These are phyloP conservation scores for Aspergillus piperis DNA, from an alignment of 2,329 filamentous ascomycete species.

Conservation along the genomic window DNA sequence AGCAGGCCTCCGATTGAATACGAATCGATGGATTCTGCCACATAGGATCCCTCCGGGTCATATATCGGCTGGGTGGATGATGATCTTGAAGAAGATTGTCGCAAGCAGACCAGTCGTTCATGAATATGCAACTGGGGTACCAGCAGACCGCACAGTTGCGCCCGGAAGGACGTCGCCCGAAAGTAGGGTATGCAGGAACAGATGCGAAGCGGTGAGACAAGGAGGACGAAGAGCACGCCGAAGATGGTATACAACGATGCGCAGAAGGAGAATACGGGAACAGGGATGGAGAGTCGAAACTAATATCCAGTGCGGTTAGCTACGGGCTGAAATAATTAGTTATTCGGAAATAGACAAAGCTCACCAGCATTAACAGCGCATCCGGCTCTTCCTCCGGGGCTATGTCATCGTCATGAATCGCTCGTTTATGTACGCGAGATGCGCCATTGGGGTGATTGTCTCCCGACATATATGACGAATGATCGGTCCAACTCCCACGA, in stretches of 20 bases:
- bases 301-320: constrained; percentile 27
- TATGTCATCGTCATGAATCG: constrained; percentile 29
- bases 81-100: constrained; percentile 24
- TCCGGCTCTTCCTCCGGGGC: constrained; percentile 35
- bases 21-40: constrained; percentile 34
- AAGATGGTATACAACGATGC: constrained; percentile 58
- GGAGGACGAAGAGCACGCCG: constrained; percentile 52
- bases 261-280: constrained; percentile 56
- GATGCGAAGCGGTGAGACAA: constrained; percentile 57
- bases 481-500: constrained; percentile 36
- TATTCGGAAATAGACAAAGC: constrained; percentile 5
- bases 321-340: constrained; percentile 2
- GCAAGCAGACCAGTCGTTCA: constrained; percentile 37
- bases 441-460: constrained; percentile 28
- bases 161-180: constrained; percentile 48
- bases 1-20: constrained; percentile 47
- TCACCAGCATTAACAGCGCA: constrained; percentile 49
- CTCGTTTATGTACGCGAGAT: constrained; percentile 31
- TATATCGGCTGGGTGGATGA: constrained; percentile 33
- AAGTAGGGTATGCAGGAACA: constrained; percentile 49
- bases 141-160: constrained; percentile 55
- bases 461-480: constrained; percentile 38
- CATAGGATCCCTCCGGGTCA: constrained; percentile 41
- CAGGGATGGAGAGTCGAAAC: constrained; percentile 57
- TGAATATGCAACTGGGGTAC: constrained; percentile 55